Evolutionary conservation across 2,329 filamentous ascomycete species (phyloP).

Genomic region (Paracoccidioides lutzii): DNA sequence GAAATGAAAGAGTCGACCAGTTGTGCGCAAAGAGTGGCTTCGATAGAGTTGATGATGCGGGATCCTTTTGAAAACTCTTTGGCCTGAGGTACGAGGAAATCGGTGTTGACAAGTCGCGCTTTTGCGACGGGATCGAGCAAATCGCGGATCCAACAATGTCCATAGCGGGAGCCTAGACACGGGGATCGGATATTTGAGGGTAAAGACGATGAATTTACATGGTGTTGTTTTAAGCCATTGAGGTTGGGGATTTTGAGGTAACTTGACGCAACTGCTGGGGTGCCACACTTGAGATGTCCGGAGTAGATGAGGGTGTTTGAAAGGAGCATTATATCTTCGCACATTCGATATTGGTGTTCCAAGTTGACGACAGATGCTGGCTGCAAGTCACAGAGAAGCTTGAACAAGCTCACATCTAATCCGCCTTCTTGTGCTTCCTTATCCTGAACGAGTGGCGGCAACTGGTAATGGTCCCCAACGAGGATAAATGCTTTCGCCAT

Average conservation of each 20-base stretch:
- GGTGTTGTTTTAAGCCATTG: slow-evolving; percentile 42
- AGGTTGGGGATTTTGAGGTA: slow-evolving; percentile 58
- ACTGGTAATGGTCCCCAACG: slow-evolving; percentile 91
- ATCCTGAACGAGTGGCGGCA: slow-evolving; percentile 88
- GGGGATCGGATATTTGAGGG: slow-evolving; percentile 25
- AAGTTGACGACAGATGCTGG: slow-evolving; percentile 80
- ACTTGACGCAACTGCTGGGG: slow-evolving; percentile 55
- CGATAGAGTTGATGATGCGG: slow-evolving; percentile 76
- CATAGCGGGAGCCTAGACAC: slow-evolving; percentile 41
- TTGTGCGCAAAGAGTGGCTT: slow-evolving; percentile 64
- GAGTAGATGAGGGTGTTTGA: slow-evolving; percentile 89
- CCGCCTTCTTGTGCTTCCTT: slow-evolving; percentile 75
- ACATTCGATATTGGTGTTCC: slow-evolving; percentile 97
- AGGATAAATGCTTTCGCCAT: slow-evolving; percentile 88
- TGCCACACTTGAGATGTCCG: slow-evolving; percentile 83
- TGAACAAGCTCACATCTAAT: slow-evolving; percentile 86
- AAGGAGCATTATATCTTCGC: slow-evolving; percentile 86
- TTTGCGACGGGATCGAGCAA: slow-evolving; percentile 57
- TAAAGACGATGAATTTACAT: slow-evolving; percentile 23
- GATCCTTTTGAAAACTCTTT: slow-evolving; percentile 59
- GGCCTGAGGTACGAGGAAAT: slow-evolving; percentile 50
- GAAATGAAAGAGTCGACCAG: slow-evolving; percentile 67
- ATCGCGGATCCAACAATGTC: slow-evolving; percentile 62
- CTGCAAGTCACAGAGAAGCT: slow-evolving; percentile 77
- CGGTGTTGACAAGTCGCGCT: slow-evolving; percentile 82